Evolutionary conservation across 345 rosid genomes (phyloP), one percentile per base, ranked within the genome.

Genomic region (Hevea brasiliensis): DNA sequence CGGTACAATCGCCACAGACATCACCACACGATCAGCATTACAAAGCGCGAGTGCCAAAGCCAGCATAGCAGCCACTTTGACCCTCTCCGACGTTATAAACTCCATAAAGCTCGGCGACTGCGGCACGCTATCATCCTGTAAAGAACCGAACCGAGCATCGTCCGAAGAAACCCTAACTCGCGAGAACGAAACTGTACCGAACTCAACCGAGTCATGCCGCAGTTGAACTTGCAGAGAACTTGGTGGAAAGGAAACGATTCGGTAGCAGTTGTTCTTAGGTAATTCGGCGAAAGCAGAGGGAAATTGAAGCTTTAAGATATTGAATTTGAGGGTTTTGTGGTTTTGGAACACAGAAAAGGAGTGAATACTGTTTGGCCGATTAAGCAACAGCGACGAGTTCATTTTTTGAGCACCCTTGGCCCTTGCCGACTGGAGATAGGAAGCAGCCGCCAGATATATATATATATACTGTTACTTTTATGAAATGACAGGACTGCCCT

Each of bases 1-100:
- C 54, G 98, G 98, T 26, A 92, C 89, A 81, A 94, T 90, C 61
- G 95, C 99, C 41, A 92, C 98, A 42, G 97, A 94, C 99, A 93
- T 93, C 8, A 93, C 94, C 35, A 91, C 92, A 51, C 96, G 79
- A 41, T 93, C 98, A 6, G 99, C 97, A 71, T 94, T 94, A 71
- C 99, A 94, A 1, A 94, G 89, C 32, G 90, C 89, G 72, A 94
- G 77, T 0, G 99, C 88, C 74, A 92, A 83, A 45, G 94, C 97
- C 26, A 94, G 90, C 97, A 92, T 90, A 51, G 99, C 91, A 6
- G 87, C 96, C 63, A 94, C 97, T 80, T 92, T 94, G 42, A 90
- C 88, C 66, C 99, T 87, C 89, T 94, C 98, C 59, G 98, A 94
- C 23, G 99, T 90, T 44, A 94, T 89, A 70, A 94, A 94, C 82